A percentile compares a stretch with the other conserved stretches of the same genome.
phyloP scores from a whole-genome alignment of 495 filamentous ascomycete genomes.

The Emericellopsis terricola region DNA sequence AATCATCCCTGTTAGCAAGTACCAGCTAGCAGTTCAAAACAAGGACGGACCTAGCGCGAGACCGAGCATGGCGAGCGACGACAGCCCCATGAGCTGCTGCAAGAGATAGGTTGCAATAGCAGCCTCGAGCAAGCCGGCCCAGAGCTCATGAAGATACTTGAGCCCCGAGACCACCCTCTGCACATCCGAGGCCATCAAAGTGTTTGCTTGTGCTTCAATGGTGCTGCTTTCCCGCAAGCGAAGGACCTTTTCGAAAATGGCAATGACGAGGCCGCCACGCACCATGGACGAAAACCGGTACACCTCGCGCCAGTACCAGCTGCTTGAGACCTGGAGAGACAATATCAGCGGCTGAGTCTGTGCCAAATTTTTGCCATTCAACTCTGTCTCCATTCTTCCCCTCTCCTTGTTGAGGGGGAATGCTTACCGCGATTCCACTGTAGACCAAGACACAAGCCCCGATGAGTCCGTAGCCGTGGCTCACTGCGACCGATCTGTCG shows the following conservation, averaged over 20 bases:
- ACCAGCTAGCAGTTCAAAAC: not conserved
- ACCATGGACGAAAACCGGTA: not conserved
- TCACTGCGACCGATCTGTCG: not conserved
- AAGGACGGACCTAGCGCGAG: not conserved
- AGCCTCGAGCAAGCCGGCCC: constrained; percentile 28
- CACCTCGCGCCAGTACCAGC: not conserved
- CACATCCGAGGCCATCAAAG: not conserved
- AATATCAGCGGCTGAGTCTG: not conserved
- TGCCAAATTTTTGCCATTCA: no score
- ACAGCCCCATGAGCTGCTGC: not conserved
- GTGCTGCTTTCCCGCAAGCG: not conserved
- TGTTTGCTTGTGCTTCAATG: not conserved
- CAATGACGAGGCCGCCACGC: not conserved
- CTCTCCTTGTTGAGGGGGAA: no score
- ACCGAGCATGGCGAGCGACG: no score
- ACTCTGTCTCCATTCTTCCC: no score
- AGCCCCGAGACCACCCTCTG: constrained; percentile 12
- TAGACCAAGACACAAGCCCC: not conserved
- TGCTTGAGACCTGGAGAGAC: not conserved
- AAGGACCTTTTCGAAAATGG: no score
- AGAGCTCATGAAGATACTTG: constrained; percentile 15
- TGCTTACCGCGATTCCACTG: not conserved
- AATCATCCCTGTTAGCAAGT: not conserved
- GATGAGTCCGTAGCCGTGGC: not conserved
- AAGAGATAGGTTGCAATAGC: constrained; percentile 15